A percentile compares a stretch with the other conserved stretches of the same genome.
These are phyloP conservation scores for Leccinum subgranulosum DNA, from an alignment of 768 basidiomycete species.

Conservation along the genomic window DNA sequence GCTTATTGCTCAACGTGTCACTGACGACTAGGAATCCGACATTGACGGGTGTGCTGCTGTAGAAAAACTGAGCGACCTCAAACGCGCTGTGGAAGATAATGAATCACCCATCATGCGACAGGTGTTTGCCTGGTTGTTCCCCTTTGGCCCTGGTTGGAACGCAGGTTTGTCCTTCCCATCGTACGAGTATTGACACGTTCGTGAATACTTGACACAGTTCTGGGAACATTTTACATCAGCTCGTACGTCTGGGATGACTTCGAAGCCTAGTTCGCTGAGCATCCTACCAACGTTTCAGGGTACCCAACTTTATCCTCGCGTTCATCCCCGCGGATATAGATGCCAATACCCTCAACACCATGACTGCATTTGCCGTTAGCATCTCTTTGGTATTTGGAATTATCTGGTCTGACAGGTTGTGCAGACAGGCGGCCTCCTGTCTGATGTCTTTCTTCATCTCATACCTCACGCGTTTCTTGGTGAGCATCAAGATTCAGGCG, in stretches of 20 bases:
- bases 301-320: slow-evolving; percentile 92
- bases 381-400: slow-evolving; percentile 9
- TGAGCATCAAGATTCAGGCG: slow-evolving; percentile 69
- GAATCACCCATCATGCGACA: slow-evolving; percentile 76
- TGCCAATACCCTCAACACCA: slow-evolving; percentile 81
- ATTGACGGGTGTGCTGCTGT: slow-evolving; percentile 41
- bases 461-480: slow-evolving; percentile 93
- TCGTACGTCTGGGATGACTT: slow-evolving; percentile 57
- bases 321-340: slow-evolving; percentile 91
- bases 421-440: slow-evolving; percentile 86
- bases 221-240: slow-evolving; percentile 95
- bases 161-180: slow-evolving; percentile 41
- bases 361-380: slow-evolving; percentile 89
- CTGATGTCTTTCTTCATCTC: slow-evolving; percentile 90
- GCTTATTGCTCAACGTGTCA: slow-evolving; percentile 11
- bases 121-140: slow-evolving; percentile 79
- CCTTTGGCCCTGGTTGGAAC: slow-evolving; percentile 89
- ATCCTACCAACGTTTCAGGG: slow-evolving; percentile 42
- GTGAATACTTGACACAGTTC: slow-evolving; percentile 41
- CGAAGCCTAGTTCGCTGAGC: slow-evolving; percentile 19
- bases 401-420: slow-evolving; percentile 17
- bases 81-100: slow-evolving; percentile 55
- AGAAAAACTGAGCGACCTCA: slow-evolving; percentile 53
- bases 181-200: slow-evolving; percentile 16
- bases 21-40: slow-evolving; percentile 39